These are phyloP conservation scores for Cytospora leucostoma DNA, from an alignment of 2,329 filamentous ascomycete species.

Conservation along the genomic window DNA sequence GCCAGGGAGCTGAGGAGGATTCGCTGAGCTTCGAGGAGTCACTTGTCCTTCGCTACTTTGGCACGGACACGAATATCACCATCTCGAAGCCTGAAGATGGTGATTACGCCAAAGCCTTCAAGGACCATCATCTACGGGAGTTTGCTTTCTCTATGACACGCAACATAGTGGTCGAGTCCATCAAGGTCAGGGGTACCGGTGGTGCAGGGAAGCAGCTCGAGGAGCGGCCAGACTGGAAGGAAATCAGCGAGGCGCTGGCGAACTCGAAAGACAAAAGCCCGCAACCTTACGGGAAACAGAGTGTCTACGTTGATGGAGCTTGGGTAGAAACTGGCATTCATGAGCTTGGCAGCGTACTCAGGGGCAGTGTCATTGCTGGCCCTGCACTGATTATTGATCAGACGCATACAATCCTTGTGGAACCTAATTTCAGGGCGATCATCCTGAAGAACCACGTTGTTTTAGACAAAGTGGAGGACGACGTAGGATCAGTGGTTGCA, in stretches of 20 bases:
- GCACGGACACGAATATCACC: constrained; percentile 51
- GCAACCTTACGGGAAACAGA: constrained; percentile 29
- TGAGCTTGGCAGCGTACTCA: constrained; percentile 32
- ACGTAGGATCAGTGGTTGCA: neutral
- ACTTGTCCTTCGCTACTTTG: constrained; percentile 51
- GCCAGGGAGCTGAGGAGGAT: constrained; percentile 29
- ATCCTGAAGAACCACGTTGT: constrained; percentile 35
- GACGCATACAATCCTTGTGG: constrained; percentile 37
- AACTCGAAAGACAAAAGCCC: constrained; percentile 15
- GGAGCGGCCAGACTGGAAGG: constrained; percentile 27
- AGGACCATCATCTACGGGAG: constrained; percentile 41
- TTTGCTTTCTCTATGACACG: constrained; percentile 43
- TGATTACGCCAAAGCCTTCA: constrained; percentile 42
- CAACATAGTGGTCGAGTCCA: constrained; percentile 44
- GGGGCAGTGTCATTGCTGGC: constrained; percentile 23
- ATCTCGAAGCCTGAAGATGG: constrained; percentile 42
- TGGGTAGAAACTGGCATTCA: constrained; percentile 36
- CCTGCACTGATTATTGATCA: constrained; percentile 32
- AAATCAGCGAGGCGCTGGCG: constrained; percentile 19
- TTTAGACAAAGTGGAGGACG: constrained; percentile 7
- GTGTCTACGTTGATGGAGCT: constrained; percentile 35
- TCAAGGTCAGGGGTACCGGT: constrained; percentile 38
- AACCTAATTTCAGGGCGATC: constrained; percentile 34
- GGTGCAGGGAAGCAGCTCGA: constrained; percentile 27
- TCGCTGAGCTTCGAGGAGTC: constrained; percentile 42